Base-by-base conservation (phyloP, 345 rosid genomes). In the Mallotus nudiflorus region DNA sequence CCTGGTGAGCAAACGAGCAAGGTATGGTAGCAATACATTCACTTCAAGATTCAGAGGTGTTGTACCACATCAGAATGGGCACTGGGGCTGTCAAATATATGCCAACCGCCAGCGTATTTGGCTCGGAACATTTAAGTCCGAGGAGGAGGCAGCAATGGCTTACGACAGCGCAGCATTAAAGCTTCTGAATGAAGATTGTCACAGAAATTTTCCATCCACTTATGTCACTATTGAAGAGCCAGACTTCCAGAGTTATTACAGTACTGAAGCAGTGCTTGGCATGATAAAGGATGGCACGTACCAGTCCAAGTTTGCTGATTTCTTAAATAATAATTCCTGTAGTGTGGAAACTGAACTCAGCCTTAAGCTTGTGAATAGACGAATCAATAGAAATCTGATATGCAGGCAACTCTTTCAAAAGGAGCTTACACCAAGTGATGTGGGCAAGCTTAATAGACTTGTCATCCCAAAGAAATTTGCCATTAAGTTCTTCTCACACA, bases 351-450 rank as follows among this genome's bases (percentile, higher is more conserved):
- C 64, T 2, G 75, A 39, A 33, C 54, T 8, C 62, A 25, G 51
- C 52, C 70, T 72, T 28, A 66, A 65, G 13, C 57, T 53, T 10
- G 78, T 48, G 27, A 22, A 66, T 59, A 62, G 66, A 45, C 73
- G 71, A 14, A 75, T 37, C 19, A 75, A 65, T 11, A 72, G 57
- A 67, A 75, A 79, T 18, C 18, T 81, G 18, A 24, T 66, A 0
- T 85, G 82, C 72, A 72, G 73, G 49, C 77, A 68, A 59, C 83
- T 93, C 14, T 93, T 93, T 63, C 84, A 78, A 15, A 93, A 93
- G 78, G 87, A 88, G 55, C 77, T 93, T 22, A 93, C 97, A 2
- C 94, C 97, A 0, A 93, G 97, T 27, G 96, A 93, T 68, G 98
- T 93, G 3, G 96, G 98, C 1, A 89, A 87, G 53, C 92, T 94